Percentiles rank a stretch among this genome's conserved stretches.
Conservation (phyloP, 1,284 basidiomycete species). For the Trichosporon faecale region DNA sequence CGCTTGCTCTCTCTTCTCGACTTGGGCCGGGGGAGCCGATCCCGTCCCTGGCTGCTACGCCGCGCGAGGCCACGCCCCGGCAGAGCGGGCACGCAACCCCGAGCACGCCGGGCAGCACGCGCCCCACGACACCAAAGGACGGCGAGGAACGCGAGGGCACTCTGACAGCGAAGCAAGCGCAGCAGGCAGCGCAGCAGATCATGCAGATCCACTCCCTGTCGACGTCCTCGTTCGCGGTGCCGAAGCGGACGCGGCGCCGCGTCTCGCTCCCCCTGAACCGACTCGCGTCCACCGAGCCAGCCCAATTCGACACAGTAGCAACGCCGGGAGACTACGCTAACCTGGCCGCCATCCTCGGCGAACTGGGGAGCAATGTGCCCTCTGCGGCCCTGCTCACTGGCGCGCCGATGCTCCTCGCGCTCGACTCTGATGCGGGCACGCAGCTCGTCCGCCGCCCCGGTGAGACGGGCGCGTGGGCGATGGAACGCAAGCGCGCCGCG, state of each 20-base stretch:
- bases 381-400: conserved; percentile 70
- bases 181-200: conserved; percentile 5
- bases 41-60: conserved; percentile 23
- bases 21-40: conserved; percentile 51
- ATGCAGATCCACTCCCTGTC: neutral
- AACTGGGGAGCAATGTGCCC: conserved; percentile 67
- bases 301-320: conserved; percentile 50
- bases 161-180: neutral
- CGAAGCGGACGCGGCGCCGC: conserved; percentile 33
- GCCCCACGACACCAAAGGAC: neutral
- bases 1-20: conserved; percentile 66
- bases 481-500: conserved; percentile 58
- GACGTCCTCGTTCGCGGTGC: neutral
- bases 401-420: conserved; percentile 77
- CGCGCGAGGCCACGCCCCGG: conserved; percentile 2
- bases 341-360: conserved; percentile 66
- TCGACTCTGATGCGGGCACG: conserved; percentile 61
- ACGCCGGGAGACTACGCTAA: conserved; percentile 72
- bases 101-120: neutral
- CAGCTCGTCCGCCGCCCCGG: conserved; percentile 51
- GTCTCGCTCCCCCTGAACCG: conserved; percentile 57
- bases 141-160: neutral
- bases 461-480: conserved; percentile 37
- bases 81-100: neutral
- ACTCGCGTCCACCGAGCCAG: conserved; percentile 44